Base-by-base conservation (phyloP, 306 rosid genomes). In the Cucumis cinereus region DNA sequence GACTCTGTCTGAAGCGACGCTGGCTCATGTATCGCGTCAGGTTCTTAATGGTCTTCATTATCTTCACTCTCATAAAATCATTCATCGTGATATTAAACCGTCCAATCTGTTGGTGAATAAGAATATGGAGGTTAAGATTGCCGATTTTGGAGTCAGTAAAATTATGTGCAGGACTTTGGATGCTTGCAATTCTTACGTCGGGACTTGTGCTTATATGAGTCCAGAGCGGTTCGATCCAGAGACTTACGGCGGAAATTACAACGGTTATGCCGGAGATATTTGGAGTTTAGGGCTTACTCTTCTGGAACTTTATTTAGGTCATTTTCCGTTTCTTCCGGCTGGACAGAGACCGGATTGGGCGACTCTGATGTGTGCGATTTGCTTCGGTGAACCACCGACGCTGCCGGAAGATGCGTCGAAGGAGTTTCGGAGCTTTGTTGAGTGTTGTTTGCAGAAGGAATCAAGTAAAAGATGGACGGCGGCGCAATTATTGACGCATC, bases 201-300 rank as follows among this genome's bases (percentile, higher is more conserved):
- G 98, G 8, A 93, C 98, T 53, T 93, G 97, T 66, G 97, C 98
- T 2, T 93, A 93, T 81, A 93, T 93, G 98, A 93, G 98, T 76
- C 98, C 98, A 0, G 98, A 93, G 23, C 84, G 98, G 58, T 93
- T 93, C 77, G 96, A 93, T 89, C 98, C 98, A 14, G 92, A 91
- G 2, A 82, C 78, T 0, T 87, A 84, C 36, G 98, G 96, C 40
- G 98, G 97, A 5, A 90, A 81, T 30, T 93, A 93, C 77, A 83
- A 93, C 67, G 98, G 96, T 0, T 93, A 81, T 38, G 90, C 98
- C 0, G 88, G 89, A 0, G 98, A 93, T 56, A 90, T 93, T 6
- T 93, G 98, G 98, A 93, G 98, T 66, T 77, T 93, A 80, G 98
- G 98, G 2, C 63, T 93, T 10, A 93, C 97, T 22, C 83, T 93